Base-by-base conservation (phyloP, 1,139 yeast genomes). In the Magnusiomyces tetraspermus region DNA sequence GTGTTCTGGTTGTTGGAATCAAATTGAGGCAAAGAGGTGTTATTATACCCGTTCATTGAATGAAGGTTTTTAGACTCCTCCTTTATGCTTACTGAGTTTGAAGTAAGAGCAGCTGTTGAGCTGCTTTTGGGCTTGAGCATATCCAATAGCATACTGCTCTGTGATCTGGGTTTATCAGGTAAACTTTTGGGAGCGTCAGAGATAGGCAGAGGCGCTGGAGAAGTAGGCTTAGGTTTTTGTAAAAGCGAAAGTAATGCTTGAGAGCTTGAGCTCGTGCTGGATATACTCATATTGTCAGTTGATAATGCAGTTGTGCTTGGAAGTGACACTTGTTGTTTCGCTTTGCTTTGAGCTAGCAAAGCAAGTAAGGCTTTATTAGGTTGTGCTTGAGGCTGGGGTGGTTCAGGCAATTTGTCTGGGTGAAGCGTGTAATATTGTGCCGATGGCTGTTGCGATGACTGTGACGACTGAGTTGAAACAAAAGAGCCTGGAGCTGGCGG, bases 401-500 rank as follows among this genome's bases (percentile, higher is more conserved):
- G 60, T 47, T 31, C 36, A 10, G 47, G 47, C n/a, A 44, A 19
- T 15, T 26, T 11, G 36, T 30, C 24, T 44, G 36, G 15, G n/a
- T 3, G 36, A 26, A 37, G 37, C 31, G n/a, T 33, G 10, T 33
- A 15, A 4, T 17, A 13, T 33, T 33, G 45, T 28, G 4, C 33
- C 17, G n/a, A 19, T 28, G 19, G 33, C 15, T 26, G n/a, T n/a
- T n/a, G n/a, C n/a, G n/a, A n/a, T n/a, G n/a, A n/a, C n/a, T n/a
- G 46, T 4, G 17, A 23, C 17, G 13, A 15, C 15, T n/a, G 21
- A 19, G 31, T 11, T n/a, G 33, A 28, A 10, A 43, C 17, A 11
- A 24, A 69, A 67, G 19, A 69, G 68, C 21, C 58, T 64, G 42
- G 42, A 50, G 63, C 61, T 2, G 64, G 68, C 37, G 61, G 67